Percentiles rank a stretch among this genome's conserved stretches.
Evolutionary conservation across 768 basidiomycete species (phyloP).

Genomic region (Vishniacozyma victoriae): DNA sequence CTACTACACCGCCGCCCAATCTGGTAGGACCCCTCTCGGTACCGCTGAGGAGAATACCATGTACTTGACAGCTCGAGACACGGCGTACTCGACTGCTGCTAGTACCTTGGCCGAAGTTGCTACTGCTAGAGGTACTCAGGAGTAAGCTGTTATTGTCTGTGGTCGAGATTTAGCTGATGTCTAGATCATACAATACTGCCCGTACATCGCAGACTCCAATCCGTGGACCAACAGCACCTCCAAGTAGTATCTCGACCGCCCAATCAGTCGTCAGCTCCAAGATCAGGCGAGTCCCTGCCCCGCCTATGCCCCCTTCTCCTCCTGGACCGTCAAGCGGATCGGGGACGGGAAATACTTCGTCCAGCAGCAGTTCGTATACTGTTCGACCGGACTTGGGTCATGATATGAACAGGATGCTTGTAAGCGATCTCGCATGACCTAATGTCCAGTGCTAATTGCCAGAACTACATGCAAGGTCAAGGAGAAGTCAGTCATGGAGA

Average conservation of each 20-base stretch:
- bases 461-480: conserved; percentile 58
- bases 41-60: conserved; percentile 20
- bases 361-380: conserved; percentile 2
- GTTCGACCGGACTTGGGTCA: conserved; percentile 46
- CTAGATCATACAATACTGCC: conserved; percentile 20
- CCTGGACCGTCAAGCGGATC: conserved; percentile 24
- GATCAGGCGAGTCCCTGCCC: conserved; percentile 16
- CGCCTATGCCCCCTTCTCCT: conserved; percentile 20
- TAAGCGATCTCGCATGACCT: conserved; percentile 9
- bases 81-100: conserved; percentile 24
- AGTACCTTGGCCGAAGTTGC: conserved; percentile 12
- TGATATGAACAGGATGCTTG: conserved; percentile 49
- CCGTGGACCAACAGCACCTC: conserved; percentile 9
- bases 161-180: neutral
- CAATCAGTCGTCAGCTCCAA: conserved; percentile 8
- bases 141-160: neutral
- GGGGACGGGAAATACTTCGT: conserved; percentile 8
- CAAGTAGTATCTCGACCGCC: conserved; percentile 26
- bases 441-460: neutral
- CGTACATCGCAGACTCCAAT: conserved; percentile 12
- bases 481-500: conserved; percentile 62
- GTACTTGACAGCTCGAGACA: conserved; percentile 21
- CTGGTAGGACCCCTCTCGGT: conserved; percentile 8
- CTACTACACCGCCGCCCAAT: conserved; percentile 2
- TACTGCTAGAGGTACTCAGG: conserved; percentile 6